Base-by-base conservation (phyloP, 2,329 filamentous ascomycete genomes). In the Colletotrichum viniferum region DNA sequence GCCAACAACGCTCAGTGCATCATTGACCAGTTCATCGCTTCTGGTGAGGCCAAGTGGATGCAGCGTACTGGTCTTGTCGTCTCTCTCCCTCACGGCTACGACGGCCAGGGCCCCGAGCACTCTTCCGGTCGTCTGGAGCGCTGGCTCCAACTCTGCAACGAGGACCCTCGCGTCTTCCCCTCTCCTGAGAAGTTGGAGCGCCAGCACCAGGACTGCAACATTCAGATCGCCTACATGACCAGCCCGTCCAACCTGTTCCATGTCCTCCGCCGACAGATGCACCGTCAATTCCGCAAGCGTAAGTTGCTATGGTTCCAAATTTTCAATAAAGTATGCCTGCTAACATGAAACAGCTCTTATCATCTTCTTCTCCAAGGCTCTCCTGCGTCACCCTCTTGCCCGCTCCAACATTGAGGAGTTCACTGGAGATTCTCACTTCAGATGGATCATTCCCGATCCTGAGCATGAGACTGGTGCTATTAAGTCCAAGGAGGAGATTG, bases 1-100 rank as follows among this genome's bases (percentile, higher is more conserved):
- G 97, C 97, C 90, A 99, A 99, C 91, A 99, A 98, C 83, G 96
- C 97, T 58, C 97, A 99, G 87, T 98, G 96, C 85, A 97, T 99
- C 86, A 97, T 99, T 82, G 97, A 99, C 85, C 97, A 99, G 87
- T 99, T 99, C 87, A 94, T 99, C 81, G 96, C 97, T 66, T 98
- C 97, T 77, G 97, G 97, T 83, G 97, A 99, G 88, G 93, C 95
- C 78, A 99, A 99, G 89, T 99, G 97, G 97, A 94, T 98, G 87
- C 97, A 99, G 89, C 94, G 97, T 86, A 98, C 96, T 70, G 97
- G 97, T 82, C 92, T 99, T 66, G 95, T 99, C 80, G 94, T 98
- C 91, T 98, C 96, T 77, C 91, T 99, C 73, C 97, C 97, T 70
- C 97, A 99, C 87, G 97, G 97, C 81, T 99, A 98, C 85, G 97